phyloP scores from a whole-genome alignment of 1,284 basidiomycete genomes.

The Malassezia obtusa region DNA sequence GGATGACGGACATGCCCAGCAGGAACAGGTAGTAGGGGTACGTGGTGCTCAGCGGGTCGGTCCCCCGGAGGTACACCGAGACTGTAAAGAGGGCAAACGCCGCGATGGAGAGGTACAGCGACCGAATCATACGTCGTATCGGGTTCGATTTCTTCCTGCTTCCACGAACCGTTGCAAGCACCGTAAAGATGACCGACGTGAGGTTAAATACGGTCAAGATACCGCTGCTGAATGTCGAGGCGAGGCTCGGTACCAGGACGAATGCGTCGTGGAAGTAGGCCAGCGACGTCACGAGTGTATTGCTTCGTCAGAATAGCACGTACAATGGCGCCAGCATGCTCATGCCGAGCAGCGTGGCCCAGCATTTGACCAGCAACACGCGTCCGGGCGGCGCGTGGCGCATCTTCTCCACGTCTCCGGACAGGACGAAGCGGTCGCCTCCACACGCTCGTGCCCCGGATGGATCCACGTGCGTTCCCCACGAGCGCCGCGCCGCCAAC shows the following conservation, averaged over 20 bases:
- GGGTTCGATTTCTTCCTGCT: background rate
- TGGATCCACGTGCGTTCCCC: background rate
- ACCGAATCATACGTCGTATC: background rate
- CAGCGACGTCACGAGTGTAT: constrained; percentile 27
- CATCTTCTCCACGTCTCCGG: constrained; percentile 40
- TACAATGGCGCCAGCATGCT: constrained; percentile 16
- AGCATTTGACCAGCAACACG: background rate
- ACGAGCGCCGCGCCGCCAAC: no score
- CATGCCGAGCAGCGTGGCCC: constrained; percentile 10
- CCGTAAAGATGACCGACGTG: constrained; percentile 19
- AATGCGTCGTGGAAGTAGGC: constrained; percentile 25
- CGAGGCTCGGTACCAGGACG: background rate
- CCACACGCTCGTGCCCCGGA: no score
- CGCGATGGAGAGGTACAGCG: background rate
- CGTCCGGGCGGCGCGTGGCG: constrained; percentile 23
- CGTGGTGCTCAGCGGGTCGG: background rate
- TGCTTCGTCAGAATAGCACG: constrained; percentile 13
- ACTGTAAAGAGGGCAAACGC: background rate
- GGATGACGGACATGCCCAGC: constrained; percentile 1
- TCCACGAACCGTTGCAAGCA: constrained; percentile 9
- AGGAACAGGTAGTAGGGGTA: constrained; percentile 14
- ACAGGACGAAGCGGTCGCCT: background rate
- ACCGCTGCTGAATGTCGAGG: constrained; percentile 19
- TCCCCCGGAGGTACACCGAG: background rate
- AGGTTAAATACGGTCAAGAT: constrained; percentile 21